Conservation (phyloP, 805 yeast genomes). For the Kluyveromyces starmeri region DNA sequence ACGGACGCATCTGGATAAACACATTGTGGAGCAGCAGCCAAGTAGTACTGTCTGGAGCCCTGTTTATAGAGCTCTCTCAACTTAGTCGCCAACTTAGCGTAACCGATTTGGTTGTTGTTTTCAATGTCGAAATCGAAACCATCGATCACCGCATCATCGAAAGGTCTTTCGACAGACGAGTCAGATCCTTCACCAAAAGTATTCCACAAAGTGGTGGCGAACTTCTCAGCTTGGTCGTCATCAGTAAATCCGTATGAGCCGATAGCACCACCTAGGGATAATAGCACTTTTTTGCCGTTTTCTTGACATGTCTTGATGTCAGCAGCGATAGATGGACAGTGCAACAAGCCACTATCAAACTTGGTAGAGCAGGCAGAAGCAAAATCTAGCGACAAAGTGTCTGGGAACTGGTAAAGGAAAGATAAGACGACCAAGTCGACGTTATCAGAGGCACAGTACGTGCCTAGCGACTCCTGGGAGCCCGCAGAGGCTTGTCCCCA, state of each 20-base stretch:
- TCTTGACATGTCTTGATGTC: slow-evolving; percentile 72
- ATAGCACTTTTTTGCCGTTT: slow-evolving; percentile 65
- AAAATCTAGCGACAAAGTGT: slow-evolving; percentile 40
- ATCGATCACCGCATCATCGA: slow-evolving; percentile 69
- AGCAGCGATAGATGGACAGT: slow-evolving; percentile 47
- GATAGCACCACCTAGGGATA: slow-evolving; percentile 71
- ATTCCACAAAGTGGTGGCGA: slow-evolving; percentile 53
- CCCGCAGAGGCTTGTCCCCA: slow-evolving; percentile 90
- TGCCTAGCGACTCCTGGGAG: slow-evolving; percentile 34
- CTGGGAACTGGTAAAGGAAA: slow-evolving; percentile 59
- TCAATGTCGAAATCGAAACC: slow-evolving; percentile 94
- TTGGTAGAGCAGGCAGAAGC: slow-evolving; percentile 41
- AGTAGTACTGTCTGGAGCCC: slow-evolving; percentile 53
- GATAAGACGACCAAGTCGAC: slow-evolving; percentile 69
- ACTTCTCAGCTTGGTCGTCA: slow-evolving; percentile 64
- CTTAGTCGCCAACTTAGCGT: slow-evolving; percentile 48
- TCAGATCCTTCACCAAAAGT: slow-evolving; percentile 51
- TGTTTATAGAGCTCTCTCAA: slow-evolving; percentile 43
- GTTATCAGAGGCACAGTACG: slow-evolving; percentile 58
- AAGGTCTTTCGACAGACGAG: slow-evolving; percentile 48
- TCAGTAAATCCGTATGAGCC: slow-evolving; percentile 78
- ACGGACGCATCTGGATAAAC: slow-evolving; percentile 70
- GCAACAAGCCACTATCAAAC: slow-evolving; percentile 33
- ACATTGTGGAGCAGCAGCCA: slow-evolving; percentile 92
- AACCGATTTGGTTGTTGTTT: slow-evolving; percentile 53